Percentiles rank a stretch among this genome's conserved stretches.
Conservation (phyloP, 1,284 basidiomycete species). For the Moesziomyces sp. region DNA sequence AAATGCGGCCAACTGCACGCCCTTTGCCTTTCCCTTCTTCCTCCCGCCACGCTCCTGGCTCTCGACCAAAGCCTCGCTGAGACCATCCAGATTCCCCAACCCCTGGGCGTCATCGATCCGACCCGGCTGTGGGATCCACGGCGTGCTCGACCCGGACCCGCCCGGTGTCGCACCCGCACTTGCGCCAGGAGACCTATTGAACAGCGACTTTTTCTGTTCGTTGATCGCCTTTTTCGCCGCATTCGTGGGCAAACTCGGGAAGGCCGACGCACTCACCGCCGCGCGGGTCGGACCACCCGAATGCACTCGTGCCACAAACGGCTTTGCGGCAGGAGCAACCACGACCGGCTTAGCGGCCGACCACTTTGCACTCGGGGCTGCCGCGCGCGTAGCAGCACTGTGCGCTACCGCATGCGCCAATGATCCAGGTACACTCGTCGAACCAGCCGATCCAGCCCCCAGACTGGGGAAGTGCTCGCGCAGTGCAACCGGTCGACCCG, state of each 20-base stretch:
- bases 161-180: slow-evolving; percentile 3
- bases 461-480: slow-evolving; percentile 57
- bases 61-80: slow-evolving; percentile 32
- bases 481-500: slow-evolving; percentile 25
- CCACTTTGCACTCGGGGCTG: slow-evolving; percentile 17
- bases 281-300: background rate
- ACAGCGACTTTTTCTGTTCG: slow-evolving; percentile 58
- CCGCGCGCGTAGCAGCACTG: slow-evolving; percentile 12
- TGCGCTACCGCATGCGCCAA: slow-evolving; percentile 45
- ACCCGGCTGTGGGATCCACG: slow-evolving; percentile 15
- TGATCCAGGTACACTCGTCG: slow-evolving; percentile 50
- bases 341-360: slow-evolving; percentile 1
- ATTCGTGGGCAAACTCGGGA: slow-evolving; percentile 60
- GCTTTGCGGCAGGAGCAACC: slow-evolving; percentile 2
- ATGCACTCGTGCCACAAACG: slow-evolving; percentile 32
- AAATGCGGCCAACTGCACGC: slow-evolving; percentile 45
- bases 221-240: slow-evolving; percentile 37
- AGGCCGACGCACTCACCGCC: slow-evolving; percentile 28
- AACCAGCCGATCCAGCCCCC: slow-evolving; percentile 8
- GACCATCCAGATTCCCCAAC: slow-evolving; percentile 16
- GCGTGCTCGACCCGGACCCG: slow-evolving; percentile 19
- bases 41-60: slow-evolving; percentile 6
- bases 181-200: slow-evolving; percentile 8
- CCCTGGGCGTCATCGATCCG: slow-evolving; percentile 23
- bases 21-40: slow-evolving; percentile 53